Evolutionary conservation across 163 green algal genomes (phyloP), one percentile per base, ranked within the genome.

Genomic region (Chloromonas sp.): DNA sequence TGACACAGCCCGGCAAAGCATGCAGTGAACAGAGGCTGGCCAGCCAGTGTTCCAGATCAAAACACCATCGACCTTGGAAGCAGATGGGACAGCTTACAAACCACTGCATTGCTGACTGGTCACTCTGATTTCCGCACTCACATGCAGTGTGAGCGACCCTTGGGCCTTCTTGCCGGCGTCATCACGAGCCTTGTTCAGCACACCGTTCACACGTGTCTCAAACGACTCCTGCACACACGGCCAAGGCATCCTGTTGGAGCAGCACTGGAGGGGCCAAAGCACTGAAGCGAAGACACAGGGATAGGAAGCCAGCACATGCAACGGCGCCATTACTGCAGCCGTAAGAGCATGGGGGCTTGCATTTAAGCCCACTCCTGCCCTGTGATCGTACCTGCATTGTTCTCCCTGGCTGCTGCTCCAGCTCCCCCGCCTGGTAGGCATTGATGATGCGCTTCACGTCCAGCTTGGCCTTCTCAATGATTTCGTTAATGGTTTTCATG

Each of bases 391-490:
- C 83, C 78, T 90, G 85, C 82, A 99, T 95, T 0, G 95, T 98
- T 83, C 89, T 90, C 57, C 93, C 94, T 15, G 94, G 94, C 88
- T 95, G 89, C 60, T 92, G 87, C 90, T 98, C 94, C 76, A 98
- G 91, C 84, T 94, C 88, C n/a, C 90, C 85, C 60, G 84, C 89
- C 89, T 98, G 94, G 84, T 92, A 95, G 84, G 97, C 93, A 82
- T 96, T 90, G 84, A 98, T 98, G 83, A 99, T 92, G 76, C 94
- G 90, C 92, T 98, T 96, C 86, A 99, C 97, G 82, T 99, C 93
- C 57, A 88, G 84, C 94, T 99, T 99, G 66, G 97, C 96, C 87
- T 90, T 88, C 66, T 95, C 91, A 88, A 99, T 98, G 82, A 95
- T 98, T 11, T 98, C 91, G 58, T 96, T 98, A 90, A 99, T 99